Conservation (phyloP, 1,284 basidiomycete species). For the Malassezia obtusa region DNA sequence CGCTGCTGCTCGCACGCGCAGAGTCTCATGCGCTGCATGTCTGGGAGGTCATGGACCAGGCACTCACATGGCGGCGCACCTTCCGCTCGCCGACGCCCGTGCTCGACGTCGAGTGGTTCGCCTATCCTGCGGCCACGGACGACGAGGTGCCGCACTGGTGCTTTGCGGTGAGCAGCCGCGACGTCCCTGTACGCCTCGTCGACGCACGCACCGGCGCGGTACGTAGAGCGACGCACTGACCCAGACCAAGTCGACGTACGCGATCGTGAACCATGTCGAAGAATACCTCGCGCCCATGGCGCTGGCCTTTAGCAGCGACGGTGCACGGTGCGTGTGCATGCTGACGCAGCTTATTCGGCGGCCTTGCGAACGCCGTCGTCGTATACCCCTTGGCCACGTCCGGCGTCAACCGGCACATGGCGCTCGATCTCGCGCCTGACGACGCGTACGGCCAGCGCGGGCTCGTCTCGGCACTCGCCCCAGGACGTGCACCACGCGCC, state of each 20-base stretch:
- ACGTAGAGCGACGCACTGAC: not conserved
- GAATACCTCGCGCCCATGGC: not conserved
- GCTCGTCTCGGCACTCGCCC: slow-evolving; percentile 11
- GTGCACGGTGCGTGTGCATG: not conserved
- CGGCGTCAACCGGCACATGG: slow-evolving; percentile 10
- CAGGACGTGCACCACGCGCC: slow-evolving; percentile 1
- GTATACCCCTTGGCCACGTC: not conserved
- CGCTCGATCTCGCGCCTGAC: not conserved
- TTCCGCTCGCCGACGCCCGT: slow-evolving; percentile 9
- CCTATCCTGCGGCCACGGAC: not conserved
- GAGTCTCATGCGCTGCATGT: slow-evolving; percentile 12
- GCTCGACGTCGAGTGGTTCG: slow-evolving; percentile 11
- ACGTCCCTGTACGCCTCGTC: slow-evolving; percentile 11
- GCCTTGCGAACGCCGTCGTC: not conserved
- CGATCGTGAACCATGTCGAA: slow-evolving; percentile 12
- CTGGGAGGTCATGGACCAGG: not conserved
- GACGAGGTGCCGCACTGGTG: slow-evolving; percentile 3
- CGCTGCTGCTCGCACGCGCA: not conserved
- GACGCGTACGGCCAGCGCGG: not conserved
- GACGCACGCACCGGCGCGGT: slow-evolving; percentile 3
- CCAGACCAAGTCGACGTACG: slow-evolving; percentile 6
- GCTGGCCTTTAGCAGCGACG: slow-evolving; percentile 5
- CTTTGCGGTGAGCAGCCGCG: slow-evolving; percentile 14
- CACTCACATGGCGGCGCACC: not conserved
- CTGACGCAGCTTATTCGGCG: slow-evolving; percentile 9